Evolutionary conservation across 2,329 filamentous ascomycete species (phyloP).

Genomic region (Fusarium cicatricum): DNA sequence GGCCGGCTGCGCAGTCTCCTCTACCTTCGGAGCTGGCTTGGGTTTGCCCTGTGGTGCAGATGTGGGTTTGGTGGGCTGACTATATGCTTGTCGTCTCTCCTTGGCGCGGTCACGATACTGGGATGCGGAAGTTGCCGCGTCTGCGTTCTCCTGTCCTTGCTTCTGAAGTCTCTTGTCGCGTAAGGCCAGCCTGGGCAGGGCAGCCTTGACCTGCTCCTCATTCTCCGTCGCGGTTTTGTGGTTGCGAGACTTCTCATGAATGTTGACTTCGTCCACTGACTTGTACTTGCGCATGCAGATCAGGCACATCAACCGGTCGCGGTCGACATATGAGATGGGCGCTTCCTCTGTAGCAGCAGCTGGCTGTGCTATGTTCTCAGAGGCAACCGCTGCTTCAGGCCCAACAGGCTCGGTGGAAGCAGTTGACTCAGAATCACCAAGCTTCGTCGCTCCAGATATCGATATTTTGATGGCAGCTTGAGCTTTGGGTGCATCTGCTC

Average conservation of each 20-base stretch:
- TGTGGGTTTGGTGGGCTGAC: conserved; percentile 64
- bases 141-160: conserved; percentile 39
- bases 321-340: conserved; percentile 64
- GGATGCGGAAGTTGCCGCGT: conserved; percentile 35
- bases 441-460: conserved; percentile 38
- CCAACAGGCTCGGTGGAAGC: conserved; percentile 17
- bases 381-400: conserved; percentile 9
- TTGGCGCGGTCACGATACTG: conserved; percentile 73
- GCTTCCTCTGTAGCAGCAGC: conserved; percentile 6
- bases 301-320: conserved; percentile 56
- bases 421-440: conserved; percentile 19
- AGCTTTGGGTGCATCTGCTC: conserved; percentile 24
- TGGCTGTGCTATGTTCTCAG: conserved; percentile 2
- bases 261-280: conserved; percentile 52
- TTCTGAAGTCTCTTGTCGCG: conserved; percentile 49
- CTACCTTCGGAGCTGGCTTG: conserved; percentile 32
- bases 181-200: conserved; percentile 50
- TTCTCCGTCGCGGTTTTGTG: conserved; percentile 53
- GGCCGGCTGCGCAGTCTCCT: conserved; percentile 28
- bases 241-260: conserved; percentile 54
- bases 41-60: conserved; percentile 48
- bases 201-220: conserved; percentile 58
- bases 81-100: conserved; percentile 69
- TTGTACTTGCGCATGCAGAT: conserved; percentile 59
- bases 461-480: conserved; percentile 46